Percentiles rank a stretch among this genome's conserved stretches.
phyloP scores from a whole-genome alignment of 1,284 basidiomycete genomes.

The Xerocomus minutiporus region DNA sequence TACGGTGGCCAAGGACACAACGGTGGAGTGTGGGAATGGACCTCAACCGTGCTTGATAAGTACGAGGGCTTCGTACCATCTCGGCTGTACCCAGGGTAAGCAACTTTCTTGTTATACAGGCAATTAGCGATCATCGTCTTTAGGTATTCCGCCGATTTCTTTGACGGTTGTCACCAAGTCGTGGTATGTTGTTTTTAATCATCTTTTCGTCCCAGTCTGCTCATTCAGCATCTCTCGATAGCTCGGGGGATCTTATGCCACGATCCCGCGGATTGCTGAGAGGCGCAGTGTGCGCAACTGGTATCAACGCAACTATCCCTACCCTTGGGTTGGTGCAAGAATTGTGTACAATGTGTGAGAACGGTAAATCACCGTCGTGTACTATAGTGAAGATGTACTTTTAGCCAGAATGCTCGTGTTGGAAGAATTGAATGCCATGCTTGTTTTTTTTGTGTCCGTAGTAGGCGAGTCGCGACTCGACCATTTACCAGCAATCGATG shows the following conservation, averaged over 20 bases:
- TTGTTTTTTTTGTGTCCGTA: background rate
- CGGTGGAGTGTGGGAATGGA: slow-evolving; percentile 99
- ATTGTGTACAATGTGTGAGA: slow-evolving; percentile 62
- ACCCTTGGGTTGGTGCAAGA: slow-evolving; percentile 67
- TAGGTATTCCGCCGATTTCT: slow-evolving; percentile 85
- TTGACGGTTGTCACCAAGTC: slow-evolving; percentile 78
- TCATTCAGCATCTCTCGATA: slow-evolving; percentile 32
- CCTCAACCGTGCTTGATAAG: slow-evolving; percentile 70
- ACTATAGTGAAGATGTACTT: slow-evolving; percentile 16
- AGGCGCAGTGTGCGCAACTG: slow-evolving; percentile 78
- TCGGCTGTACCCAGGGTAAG: slow-evolving; percentile 76
- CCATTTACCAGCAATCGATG: too few relatives aligned
- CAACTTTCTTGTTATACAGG: background rate
- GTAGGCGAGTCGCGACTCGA: too few relatives aligned
- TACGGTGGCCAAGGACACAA: slow-evolving; percentile 65
- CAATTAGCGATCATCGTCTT: slow-evolving; percentile 4
- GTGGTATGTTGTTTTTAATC: slow-evolving; percentile 53
- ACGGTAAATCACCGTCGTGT: background rate
- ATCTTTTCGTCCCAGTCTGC: background rate
- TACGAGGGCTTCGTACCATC: slow-evolving; percentile 77
- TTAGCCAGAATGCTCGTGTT: background rate
- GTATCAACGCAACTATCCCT: slow-evolving; percentile 77
- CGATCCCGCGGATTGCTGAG: slow-evolving; percentile 76
- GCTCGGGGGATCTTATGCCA: slow-evolving; percentile 90
- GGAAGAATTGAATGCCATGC: background rate